A percentile compares a stretch with the other conserved stretches of the same genome.
Evolutionary conservation across 2,329 filamentous ascomycete genomes (phyloP).

Genomic region (Neocucurbitaria cava): DNA sequence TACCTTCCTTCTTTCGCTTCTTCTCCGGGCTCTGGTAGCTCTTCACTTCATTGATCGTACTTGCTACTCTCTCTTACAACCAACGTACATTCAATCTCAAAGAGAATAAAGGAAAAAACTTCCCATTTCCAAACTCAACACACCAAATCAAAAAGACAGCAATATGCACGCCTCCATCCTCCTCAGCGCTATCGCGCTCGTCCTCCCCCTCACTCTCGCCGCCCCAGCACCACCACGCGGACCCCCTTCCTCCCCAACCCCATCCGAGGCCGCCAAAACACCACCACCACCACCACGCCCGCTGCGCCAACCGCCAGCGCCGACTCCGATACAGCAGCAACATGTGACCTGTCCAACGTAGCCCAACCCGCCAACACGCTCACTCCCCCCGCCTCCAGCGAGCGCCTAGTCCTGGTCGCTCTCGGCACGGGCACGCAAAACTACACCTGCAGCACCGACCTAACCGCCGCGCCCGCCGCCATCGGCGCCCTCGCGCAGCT

Average conservation of each 20-base stretch:
- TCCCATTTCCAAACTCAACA: no score
- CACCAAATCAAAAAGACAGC: background rate
- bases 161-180: conserved; percentile 35
- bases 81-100: background rate
- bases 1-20: conserved; percentile 27
- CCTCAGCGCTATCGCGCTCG: conserved; percentile 27
- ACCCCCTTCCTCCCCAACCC: conserved; percentile 8
- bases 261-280: conserved; percentile 18
- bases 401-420: conserved; percentile 53
- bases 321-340: no score
- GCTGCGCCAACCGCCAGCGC: background rate
- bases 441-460: conserved; percentile 52
- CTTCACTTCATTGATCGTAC: conserved; percentile 14
- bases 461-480: conserved; percentile 42
- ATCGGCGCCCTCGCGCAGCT: conserved; percentile 52
- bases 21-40: conserved; percentile 43
- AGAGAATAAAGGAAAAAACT: no score
- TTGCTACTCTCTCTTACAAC: background rate
- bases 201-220: conserved; percentile 31
- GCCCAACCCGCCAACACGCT: conserved; percentile 37
- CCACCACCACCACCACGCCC: conserved; percentile 3
- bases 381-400: conserved; percentile 29
- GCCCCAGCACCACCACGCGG: conserved; percentile 22
- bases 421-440: conserved; percentile 60
- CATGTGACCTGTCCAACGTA: conserved; percentile 33